Conservation (phyloP, 106 monocot genomes). For the Allium fistulosum region DNA sequence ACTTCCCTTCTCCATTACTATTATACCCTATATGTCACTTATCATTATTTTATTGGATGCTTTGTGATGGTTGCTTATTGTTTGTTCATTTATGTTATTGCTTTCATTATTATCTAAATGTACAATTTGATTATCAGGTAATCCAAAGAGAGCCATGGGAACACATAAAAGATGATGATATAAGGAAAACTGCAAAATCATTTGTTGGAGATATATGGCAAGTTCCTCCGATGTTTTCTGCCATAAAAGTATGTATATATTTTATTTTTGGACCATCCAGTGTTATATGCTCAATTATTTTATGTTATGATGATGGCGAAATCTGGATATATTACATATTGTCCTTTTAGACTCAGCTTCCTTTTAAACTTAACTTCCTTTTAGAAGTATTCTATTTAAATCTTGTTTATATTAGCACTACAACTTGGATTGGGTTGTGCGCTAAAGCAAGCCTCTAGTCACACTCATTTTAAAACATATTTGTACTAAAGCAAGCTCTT, state of each 20-base stretch:
- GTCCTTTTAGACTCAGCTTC: too few species aligned
- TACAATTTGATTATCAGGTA: slow-evolving; percentile 32
- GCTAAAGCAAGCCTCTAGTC: too few species aligned
- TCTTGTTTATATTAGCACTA: too few species aligned
- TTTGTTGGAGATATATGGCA: slow-evolving; percentile 96
- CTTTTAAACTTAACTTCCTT: too few species aligned
- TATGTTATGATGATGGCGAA: too few species aligned
- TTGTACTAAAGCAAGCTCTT: too few species aligned
- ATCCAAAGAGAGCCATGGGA: slow-evolving; percentile 98
- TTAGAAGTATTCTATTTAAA: too few species aligned
- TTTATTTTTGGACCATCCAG: too few species aligned
- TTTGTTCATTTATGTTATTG: not conserved
- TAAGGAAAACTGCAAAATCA: slow-evolving; percentile 60
- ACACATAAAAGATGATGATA: slow-evolving; percentile 90
- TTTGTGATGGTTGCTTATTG: not conserved
- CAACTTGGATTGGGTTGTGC: too few species aligned
- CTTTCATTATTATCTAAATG: not conserved
- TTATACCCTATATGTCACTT: not conserved
- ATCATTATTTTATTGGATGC: not conserved
- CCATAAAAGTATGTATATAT: slow-evolving; percentile 66
- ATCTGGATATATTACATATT: too few species aligned
- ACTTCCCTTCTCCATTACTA: too few species aligned
- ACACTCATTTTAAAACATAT: slow-evolving; percentile 4
- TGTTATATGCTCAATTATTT: too few species aligned
- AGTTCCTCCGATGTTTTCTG: slow-evolving; percentile 99